Evolutionary conservation across 495 filamentous ascomycete genomes (phyloP).

Genomic region (Ascodesmis nigricans): DNA sequence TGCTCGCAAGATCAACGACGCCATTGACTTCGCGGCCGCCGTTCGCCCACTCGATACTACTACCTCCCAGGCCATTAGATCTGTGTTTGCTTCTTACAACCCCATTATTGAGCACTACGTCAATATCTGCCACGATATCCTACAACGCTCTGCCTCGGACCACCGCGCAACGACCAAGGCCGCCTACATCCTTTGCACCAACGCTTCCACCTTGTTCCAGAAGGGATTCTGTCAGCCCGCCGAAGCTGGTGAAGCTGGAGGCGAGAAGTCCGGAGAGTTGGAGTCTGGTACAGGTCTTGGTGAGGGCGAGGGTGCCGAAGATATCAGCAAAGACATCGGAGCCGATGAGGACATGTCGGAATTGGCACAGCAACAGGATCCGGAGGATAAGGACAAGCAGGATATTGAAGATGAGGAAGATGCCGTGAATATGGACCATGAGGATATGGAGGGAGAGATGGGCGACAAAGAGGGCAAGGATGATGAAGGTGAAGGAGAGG

Average conservation of each 20-base stretch:
- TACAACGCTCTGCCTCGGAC: conserved; percentile 32
- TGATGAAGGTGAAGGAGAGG: conserved; percentile 33
- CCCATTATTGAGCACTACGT: conserved; percentile 60
- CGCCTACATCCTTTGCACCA: conserved; percentile 47
- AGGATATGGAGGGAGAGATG: conserved; percentile 51
- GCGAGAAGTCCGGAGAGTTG: conserved; percentile 40
- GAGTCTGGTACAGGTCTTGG: conserved; percentile 93
- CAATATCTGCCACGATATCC: conserved; percentile 31
- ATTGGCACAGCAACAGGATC: conserved; percentile 55
- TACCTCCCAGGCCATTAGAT: conserved; percentile 29
- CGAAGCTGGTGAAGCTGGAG: conserved; percentile 37
- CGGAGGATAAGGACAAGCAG: conserved; percentile 34
- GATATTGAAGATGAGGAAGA: conserved; percentile 50
- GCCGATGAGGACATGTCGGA: conserved; percentile 86
- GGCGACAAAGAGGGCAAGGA: conserved; percentile 40
- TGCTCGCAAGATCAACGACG: conserved; percentile 27
- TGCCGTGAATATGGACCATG: conserved; percentile 88
- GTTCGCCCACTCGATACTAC: conserved; percentile 27
- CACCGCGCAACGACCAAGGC: conserved; percentile 52
- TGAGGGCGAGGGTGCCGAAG: conserved; percentile 79
- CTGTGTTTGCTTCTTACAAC: conserved; percentile 40
- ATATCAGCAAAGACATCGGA: conserved; percentile 90
- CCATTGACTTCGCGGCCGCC: conserved; percentile 29
- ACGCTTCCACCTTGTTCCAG: conserved; percentile 49
- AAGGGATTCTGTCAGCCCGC: conserved; percentile 84